Percentiles rank a stretch among this genome's conserved stretches.
phyloP scores from a whole-genome alignment of 345 rosid genomes.

The Euphorbia lathyris region DNA sequence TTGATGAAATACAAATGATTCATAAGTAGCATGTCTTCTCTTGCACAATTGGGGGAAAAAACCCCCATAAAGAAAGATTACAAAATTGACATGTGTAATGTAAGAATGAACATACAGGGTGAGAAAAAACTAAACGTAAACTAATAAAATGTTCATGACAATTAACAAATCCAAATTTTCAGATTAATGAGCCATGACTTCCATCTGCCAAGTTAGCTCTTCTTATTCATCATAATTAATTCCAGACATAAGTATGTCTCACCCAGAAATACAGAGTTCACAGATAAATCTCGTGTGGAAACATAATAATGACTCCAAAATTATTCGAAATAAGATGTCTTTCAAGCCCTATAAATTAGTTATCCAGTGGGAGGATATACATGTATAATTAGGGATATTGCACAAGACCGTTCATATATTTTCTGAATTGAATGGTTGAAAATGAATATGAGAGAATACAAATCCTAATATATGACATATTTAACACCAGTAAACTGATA shows the following conservation, averaged over 20 bases:
- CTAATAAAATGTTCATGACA: neutral
- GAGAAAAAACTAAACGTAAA: neutral
- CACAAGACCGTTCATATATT: no score
- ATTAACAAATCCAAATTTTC: neutral
- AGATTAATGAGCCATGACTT: neutral
- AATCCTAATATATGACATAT: no score
- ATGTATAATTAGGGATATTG: no score
- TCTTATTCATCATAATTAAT: neutral
- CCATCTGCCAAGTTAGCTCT: neutral
- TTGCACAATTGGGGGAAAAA: neutral
- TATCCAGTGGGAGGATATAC: no score
- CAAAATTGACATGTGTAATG: neutral
- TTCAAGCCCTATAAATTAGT: no score
- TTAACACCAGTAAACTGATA: neutral
- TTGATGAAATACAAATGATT: neutral
- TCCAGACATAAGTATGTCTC: neutral
- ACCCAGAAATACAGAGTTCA: neutral
- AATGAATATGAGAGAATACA: no score
- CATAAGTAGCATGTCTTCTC: neutral
- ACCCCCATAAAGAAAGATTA: neutral
- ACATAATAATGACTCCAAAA: no score
- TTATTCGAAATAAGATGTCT: no score
- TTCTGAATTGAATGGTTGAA: no score
- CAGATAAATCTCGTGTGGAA: no score
- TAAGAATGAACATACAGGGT: neutral